Evolutionary conservation across 1,284 basidiomycete genomes (phyloP), one percentile per base, ranked within the genome.

Genomic region (Boletellus deceptivus): DNA sequence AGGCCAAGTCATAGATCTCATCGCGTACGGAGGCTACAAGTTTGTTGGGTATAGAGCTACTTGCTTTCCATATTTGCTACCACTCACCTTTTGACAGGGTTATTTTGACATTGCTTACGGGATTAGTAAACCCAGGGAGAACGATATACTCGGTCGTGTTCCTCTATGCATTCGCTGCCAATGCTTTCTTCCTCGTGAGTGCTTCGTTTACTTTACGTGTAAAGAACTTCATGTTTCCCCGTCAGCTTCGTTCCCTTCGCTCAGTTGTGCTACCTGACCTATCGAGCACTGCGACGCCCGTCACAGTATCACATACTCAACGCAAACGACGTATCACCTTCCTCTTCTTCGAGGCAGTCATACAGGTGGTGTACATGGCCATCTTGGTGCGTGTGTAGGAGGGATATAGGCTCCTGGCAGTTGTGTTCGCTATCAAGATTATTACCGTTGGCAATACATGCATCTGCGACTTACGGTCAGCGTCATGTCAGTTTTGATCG

Each of bases 1-100:
- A 10, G 82, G 82, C 22, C 84, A 86, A 54, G 80, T 87, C n/a
- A 73, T 86, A 6, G 90, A 84, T 70, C 75, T 84, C 50, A 71
- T 86, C 53, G 89, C 81, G 43, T 99, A 98, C 66, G 89, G 88
- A 5, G 96, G 97, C 0, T 99, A 99, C 75, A 99, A 99, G 68
- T 99, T 99, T 63, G 92, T 98, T 41, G 93, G 93, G 91, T 93
- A 57, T 18, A 79, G 67, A 6, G 13, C 39, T 33, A 35, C 9
- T 38, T 29, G 18, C 9, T 29, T 11, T 17, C 13, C n/a, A 11
- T 4, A 13, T 25, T 10, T 13, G 17, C 33, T 5, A 7, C 20
- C 34, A 18, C 22, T 56, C 42, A 53, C 27, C 13, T 27, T 43
- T 9, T 29, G 16, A 44, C 59, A 91, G 89, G 3, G 87, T 92